Base-by-base conservation (phyloP, 2,329 filamentous ascomycete genomes). In the Colletotrichum echinochloae region DNA sequence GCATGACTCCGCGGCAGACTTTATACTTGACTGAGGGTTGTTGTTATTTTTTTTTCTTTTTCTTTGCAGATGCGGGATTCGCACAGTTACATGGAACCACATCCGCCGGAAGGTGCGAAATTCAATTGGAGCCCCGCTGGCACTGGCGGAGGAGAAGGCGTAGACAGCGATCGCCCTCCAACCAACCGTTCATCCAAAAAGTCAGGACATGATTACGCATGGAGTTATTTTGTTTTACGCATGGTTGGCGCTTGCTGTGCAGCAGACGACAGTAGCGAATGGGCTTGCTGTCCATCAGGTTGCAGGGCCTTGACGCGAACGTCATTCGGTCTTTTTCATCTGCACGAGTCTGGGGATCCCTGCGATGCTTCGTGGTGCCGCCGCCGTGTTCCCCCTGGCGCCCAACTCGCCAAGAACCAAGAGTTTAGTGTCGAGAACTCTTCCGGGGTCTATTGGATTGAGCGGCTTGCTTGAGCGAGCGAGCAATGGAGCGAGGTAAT, bases 401-500 rank as follows among this genome's bases (percentile, higher is more conserved):
- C 49, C 33, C 18, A 23, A 37, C 49, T 62, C 33, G 60, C 46
- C 46, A 62, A 62, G 35, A 26, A n/a, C n/a, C n/a, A 14, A 37
- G 52, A 54, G 26, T 54, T 65, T 52, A 59, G 44, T 18, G 7
- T 5, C 23, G 59, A 44, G 62, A 56, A 59, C 59, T 63, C 54
- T 54, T n/a, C 28, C n/a, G 35, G 63, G 5, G 64, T 63, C 30
- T 70, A 59, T 62, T 70, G 48, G 28, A 59, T 54, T 51, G n/a
- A 60, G 30, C 44, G 64, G 68, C 51, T 65, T n/a, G n/a, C n/a
- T n/a, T n/a, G n/a, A n/a, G n/a, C 49, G 52, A 68, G 57, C 68
- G 64, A 71, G 57, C 41, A 68, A 70, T 67, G 64, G 44, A 67
- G 67, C 67, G 67, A 70, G 57, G 59, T 46, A 61, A 61, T n/a